Evolutionary conservation across 1,284 basidiomycete genomes (phyloP).

Genomic region (Testicularia cyperi): DNA sequence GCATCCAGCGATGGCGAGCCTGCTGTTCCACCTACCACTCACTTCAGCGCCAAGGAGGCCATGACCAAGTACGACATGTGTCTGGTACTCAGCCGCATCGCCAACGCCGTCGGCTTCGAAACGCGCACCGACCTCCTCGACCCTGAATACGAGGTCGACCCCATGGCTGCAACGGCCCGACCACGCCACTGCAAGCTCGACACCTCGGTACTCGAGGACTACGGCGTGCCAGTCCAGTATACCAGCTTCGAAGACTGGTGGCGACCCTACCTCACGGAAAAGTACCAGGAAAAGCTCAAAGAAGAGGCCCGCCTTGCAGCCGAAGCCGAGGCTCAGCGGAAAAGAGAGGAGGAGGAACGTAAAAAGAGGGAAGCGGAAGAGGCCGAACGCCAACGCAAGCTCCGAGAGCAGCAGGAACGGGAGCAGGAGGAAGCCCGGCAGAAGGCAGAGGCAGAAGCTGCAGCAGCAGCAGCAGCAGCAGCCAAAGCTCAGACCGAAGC

Average conservation of each 20-base stretch:
- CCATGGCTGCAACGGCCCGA: slow-evolving; percentile 47
- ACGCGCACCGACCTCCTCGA: slow-evolving; percentile 45
- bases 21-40: slow-evolving; percentile 59
- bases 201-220: slow-evolving; percentile 26
- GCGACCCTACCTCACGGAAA: slow-evolving; percentile 40
- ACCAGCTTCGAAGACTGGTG: slow-evolving; percentile 56
- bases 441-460: slow-evolving; percentile 13
- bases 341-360: slow-evolving; percentile 26
- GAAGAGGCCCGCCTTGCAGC: slow-evolving; percentile 22
- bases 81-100: slow-evolving; percentile 45
- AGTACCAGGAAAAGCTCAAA: slow-evolving; percentile 11
- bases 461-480: slow-evolving; percentile 16
- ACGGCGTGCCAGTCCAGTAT: slow-evolving; percentile 43
- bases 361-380: slow-evolving; percentile 21
- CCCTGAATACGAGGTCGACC: slow-evolving; percentile 52
- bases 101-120: slow-evolving; percentile 37
- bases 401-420: slow-evolving; percentile 1
- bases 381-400: slow-evolving; percentile 19
- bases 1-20: too few species aligned
- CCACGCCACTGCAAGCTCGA: slow-evolving; percentile 57
- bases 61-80: slow-evolving; percentile 65
- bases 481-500: slow-evolving; percentile 6
- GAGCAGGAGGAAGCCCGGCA: background rate
- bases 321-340: slow-evolving; percentile 20
- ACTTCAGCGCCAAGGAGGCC: slow-evolving; percentile 62